Conservation (phyloP, 2,329 filamentous ascomycete genomes). For the Aspergillus amoenus region DNA sequence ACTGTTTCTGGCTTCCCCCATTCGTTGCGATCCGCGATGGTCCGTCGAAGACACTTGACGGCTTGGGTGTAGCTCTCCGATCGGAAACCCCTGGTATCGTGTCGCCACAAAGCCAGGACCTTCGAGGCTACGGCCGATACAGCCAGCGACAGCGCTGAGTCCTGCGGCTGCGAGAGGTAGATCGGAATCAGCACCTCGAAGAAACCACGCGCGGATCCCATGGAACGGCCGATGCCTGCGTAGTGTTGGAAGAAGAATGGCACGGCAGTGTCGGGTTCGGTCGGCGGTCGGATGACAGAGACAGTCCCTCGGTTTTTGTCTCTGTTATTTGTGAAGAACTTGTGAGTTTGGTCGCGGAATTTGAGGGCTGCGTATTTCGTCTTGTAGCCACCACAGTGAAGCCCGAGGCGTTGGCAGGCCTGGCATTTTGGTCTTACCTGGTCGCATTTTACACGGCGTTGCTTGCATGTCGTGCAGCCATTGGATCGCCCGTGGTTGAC, state of each 20-base stretch:
- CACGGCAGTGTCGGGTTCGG: conserved; percentile 1
- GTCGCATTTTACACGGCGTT: conserved; percentile 5
- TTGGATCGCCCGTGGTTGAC: background rate
- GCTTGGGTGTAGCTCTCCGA: background rate
- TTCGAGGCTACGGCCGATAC: conserved; percentile 10
- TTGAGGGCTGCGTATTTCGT: background rate
- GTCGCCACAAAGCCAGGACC: background rate
- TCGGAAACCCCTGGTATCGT: background rate
- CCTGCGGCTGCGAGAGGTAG: conserved; percentile 11
- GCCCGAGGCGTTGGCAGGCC: background rate
- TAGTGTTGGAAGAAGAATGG: conserved; percentile 1
- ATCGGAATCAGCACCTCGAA: conserved; percentile 16
- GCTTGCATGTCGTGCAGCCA: conserved; percentile 1
- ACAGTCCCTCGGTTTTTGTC: too few relatives aligned
- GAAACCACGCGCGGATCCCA: conserved; percentile 19
- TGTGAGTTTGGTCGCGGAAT: background rate
- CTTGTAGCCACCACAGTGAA: conserved; percentile 4
- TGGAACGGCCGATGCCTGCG: background rate
- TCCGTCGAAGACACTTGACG: background rate
- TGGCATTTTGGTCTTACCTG: background rate
- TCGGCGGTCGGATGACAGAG: background rate
- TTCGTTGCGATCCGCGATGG: conserved; percentile 4
- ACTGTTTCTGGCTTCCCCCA: conserved; percentile 12
- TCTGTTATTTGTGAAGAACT: background rate
- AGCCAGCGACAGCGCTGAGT: conserved; percentile 20